These are phyloP conservation scores for Talaromyces sp. DNA, from an alignment of 2,329 filamentous ascomycete species.

Conservation along the genomic window DNA sequence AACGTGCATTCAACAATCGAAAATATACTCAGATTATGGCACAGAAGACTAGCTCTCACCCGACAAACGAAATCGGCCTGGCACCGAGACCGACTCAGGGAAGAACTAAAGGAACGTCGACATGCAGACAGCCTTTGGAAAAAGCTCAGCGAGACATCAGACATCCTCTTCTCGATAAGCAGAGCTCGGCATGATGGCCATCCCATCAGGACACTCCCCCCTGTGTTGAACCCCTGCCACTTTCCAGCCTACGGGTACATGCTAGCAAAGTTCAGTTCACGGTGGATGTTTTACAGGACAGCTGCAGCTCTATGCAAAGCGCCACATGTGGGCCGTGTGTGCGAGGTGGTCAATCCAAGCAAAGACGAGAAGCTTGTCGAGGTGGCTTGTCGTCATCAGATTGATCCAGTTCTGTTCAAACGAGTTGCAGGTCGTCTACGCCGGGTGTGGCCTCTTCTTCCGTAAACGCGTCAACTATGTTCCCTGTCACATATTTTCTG, in stretches of 20 bases:
- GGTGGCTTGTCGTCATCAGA: conserved; percentile 37
- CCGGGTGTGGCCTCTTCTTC: conserved; percentile 34
- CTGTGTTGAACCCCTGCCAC: conserved; percentile 18
- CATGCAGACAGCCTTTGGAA: conserved; percentile 24
- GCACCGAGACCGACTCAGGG: conserved; percentile 37
- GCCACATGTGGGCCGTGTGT: conserved; percentile 20
- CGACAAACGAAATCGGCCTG: conserved; percentile 31
- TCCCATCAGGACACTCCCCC: conserved; percentile 25
- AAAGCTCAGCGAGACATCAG: conserved; percentile 42
- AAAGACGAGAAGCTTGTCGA: conserved; percentile 30
- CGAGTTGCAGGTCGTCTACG: conserved; percentile 24
- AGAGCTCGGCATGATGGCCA: conserved; percentile 38
- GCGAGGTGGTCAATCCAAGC: conserved; percentile 44
- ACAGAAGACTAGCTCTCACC: conserved; percentile 27
- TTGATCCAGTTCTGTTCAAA: conserved; percentile 30
- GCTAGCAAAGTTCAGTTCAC: conserved; percentile 40
- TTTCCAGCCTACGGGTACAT: conserved; percentile 37
- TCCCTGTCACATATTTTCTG: neutral
- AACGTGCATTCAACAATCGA: neutral
- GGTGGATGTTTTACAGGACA: conserved; percentile 39
- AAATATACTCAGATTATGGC: neutral
- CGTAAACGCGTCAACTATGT: conserved; percentile 14
- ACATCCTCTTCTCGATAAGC: conserved; percentile 41
- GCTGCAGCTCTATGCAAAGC: conserved; percentile 30
- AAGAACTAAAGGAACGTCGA: conserved; percentile 36